These are phyloP conservation scores for Magnaporthiopsis rhizophila DNA, from an alignment of 2,329 filamentous ascomycete species.

Conservation along the genomic window DNA sequence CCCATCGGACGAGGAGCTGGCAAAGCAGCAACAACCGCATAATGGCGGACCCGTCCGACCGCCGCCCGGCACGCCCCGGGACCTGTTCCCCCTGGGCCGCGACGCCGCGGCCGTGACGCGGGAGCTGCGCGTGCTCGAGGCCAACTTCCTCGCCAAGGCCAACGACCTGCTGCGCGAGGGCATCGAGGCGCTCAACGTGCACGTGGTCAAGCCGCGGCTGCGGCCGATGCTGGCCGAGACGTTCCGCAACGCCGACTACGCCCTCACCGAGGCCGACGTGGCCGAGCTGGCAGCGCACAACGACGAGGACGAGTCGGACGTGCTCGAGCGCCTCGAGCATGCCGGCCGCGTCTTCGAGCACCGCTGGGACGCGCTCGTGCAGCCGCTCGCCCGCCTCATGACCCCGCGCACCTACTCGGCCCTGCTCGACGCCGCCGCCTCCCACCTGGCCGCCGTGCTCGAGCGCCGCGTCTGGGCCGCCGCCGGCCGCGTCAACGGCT, in stretches of 20 bases:
- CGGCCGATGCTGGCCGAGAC: slow-evolving; percentile 79
- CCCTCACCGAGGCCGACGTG: slow-evolving; percentile 54
- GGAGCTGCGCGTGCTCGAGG: slow-evolving; percentile 60
- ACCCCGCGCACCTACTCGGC: slow-evolving; percentile 67
- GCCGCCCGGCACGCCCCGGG: slow-evolving; percentile 35
- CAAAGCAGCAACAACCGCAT: slow-evolving; percentile 18
- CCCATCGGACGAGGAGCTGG: slow-evolving; percentile 26
- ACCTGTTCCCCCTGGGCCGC: slow-evolving; percentile 72
- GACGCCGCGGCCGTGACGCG: slow-evolving; percentile 64
- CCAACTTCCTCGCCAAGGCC: slow-evolving; percentile 68
- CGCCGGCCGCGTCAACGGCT: slow-evolving; percentile 68
- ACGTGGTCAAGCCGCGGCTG: slow-evolving; percentile 77
- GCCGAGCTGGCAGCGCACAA: slow-evolving; percentile 45
- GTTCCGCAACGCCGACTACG: slow-evolving; percentile 88
- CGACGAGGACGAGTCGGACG: slow-evolving; percentile 33
- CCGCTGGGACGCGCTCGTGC: slow-evolving; percentile 79
- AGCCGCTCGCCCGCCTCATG: slow-evolving; percentile 76
- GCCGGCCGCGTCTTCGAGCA: slow-evolving; percentile 75
- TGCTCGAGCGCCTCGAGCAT: slow-evolving; percentile 47
- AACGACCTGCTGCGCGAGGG: slow-evolving; percentile 77
- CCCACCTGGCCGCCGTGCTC: slow-evolving; percentile 67
- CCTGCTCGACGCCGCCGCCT: slow-evolving; percentile 66
- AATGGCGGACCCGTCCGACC: background rate
- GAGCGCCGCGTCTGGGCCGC: slow-evolving; percentile 84
- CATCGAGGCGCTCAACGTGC: slow-evolving; percentile 76